Evolutionary conservation across 768 basidiomycete genomes (phyloP), one percentile per base, ranked within the genome.

Genomic region (Cystofilobasidium capitatum): DNA sequence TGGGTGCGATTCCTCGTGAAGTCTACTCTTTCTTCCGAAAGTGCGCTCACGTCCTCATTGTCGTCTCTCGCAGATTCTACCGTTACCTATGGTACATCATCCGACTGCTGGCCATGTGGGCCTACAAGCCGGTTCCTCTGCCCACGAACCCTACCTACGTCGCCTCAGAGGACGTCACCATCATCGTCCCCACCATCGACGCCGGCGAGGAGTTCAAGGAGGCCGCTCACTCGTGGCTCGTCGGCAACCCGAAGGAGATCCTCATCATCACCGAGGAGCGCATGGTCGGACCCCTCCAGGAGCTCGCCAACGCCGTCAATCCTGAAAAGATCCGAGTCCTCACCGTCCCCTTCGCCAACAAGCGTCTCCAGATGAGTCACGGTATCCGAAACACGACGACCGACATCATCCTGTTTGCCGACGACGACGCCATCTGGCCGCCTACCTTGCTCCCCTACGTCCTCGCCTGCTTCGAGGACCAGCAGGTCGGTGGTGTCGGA

Each of bases 361-460:
- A 93, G 77, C 86, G 91, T 26, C 80, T 92, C 39, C 91, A 94
- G 78, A 94, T 94, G 92, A 82, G 84, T 71, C 89, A 93, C 72
- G 92, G 91, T 12, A 93, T 94, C 76, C 86, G 86, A 77, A 86
- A 90, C 75, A 87, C 88, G 29, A 86, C 87, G 0, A 92, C 91
- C 6, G 91, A 91, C 75, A 91, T 94, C 78, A 90, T 92, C 76
- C 87, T 93, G 33, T 94, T 94, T 73, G 90, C 90, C 10, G 91
- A 93, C 74, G 91, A 96, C 73, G 91, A 96, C 76, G 91, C 91
- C 47, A 91, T 96, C 74, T 96, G 91, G 91, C 91, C 91, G 0
- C 85, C 89, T 0, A 91, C 88, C 4, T 83, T 96, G 68, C 79
- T 94, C n/a, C 88, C 89, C 0, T 88, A 86, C 76, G 84, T 88